phyloP scores from a whole-genome alignment of 768 basidiomycete species.

The Termitomyces sp. region DNA sequence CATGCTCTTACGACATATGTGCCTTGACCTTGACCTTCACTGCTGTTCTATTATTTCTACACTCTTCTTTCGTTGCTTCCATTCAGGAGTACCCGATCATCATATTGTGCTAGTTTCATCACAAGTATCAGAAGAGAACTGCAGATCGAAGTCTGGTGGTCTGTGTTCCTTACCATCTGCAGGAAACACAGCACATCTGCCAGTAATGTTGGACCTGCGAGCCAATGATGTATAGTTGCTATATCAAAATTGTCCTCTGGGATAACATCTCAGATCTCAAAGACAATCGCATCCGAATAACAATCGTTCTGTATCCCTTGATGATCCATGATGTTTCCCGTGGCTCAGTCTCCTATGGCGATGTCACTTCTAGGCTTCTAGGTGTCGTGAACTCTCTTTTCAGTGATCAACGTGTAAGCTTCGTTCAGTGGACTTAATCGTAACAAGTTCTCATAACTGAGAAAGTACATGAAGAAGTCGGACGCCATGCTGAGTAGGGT shows the following conservation, averaged over 20 bases:
- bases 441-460: background rate
- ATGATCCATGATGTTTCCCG: background rate
- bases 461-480: background rate
- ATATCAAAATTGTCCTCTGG: background rate
- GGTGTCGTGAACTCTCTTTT: background rate
- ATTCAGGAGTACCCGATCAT: background rate
- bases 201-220: background rate
- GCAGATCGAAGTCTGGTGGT: background rate
- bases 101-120: background rate
- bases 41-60: background rate
- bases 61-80: background rate
- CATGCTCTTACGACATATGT: background rate
- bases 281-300: no score
- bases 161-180: background rate
- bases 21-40: background rate
- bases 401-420: background rate
- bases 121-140: background rate
- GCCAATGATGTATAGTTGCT: background rate
- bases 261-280: no score
- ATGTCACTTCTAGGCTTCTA: background rate
- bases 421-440: no score
- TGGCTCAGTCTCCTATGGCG: background rate
- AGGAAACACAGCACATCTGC: background rate
- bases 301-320: background rate
- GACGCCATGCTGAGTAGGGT: background rate